These are phyloP conservation scores for Parasitella parasitica DNA, from an alignment of 371 early-diverging fungal genomes.

Conservation along the genomic window DNA sequence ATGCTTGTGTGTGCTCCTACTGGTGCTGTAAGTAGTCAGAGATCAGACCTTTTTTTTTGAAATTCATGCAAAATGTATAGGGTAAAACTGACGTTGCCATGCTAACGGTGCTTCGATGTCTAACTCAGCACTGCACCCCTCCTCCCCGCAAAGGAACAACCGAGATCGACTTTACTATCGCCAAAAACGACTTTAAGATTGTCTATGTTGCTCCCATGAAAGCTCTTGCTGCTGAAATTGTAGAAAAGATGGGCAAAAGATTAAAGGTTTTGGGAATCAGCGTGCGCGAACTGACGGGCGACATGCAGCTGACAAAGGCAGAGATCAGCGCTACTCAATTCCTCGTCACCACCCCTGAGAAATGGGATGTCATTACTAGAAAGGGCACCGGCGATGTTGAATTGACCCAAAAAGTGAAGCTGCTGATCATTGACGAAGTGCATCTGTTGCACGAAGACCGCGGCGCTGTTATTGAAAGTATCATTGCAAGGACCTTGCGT, in stretches of 20 bases:
- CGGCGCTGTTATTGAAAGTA: conserved; percentile 97
- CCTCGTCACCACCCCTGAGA: conserved; percentile 99
- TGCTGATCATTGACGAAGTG: conserved; percentile 99
- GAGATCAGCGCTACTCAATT: conserved; percentile 93
- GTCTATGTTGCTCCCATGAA: conserved; percentile 99
- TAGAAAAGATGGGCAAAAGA: conserved; percentile 86
- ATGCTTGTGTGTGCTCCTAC: conserved; percentile 99
- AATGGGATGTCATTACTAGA: conserved; percentile 99
- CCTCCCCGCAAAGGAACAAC: conserved; percentile 42
- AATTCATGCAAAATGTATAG: conserved; percentile 24
- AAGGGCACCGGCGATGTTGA: conserved; percentile 92
- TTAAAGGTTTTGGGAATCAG: conserved; percentile 83
- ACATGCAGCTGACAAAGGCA: conserved; percentile 94
- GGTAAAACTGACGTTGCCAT: conserved; percentile 99
- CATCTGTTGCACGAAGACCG: conserved; percentile 98
- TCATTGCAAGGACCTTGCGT: conserved; percentile 94
- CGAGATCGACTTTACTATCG: conserved; percentile 55
- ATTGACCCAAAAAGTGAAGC: conserved; percentile 80
- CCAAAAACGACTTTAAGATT: conserved; percentile 88
- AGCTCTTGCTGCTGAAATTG: conserved; percentile 98
- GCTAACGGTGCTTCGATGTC: conserved; percentile 83
- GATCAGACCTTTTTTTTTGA: conserved; percentile 11
- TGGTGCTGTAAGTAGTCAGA: conserved; percentile 76
- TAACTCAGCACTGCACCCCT: conserved; percentile 68
- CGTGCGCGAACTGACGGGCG: conserved; percentile 94